Conservation (phyloP, 345 rosid species). For the Syzygium grande region DNA sequence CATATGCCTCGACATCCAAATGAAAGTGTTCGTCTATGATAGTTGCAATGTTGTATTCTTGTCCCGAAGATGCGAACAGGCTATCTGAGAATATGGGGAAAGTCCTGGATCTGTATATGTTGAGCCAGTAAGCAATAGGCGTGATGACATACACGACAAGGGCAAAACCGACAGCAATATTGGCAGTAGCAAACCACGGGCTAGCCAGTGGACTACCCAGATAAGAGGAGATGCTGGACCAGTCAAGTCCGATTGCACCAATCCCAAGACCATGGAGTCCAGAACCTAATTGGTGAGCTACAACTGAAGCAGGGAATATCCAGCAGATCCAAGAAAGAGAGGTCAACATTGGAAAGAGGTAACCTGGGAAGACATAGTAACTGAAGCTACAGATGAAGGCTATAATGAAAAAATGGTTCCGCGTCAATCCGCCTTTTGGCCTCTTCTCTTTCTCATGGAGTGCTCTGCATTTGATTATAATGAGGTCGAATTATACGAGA, state of each 20-base stretch:
- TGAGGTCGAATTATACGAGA: background rate
- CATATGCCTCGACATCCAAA: conserved; percentile 38
- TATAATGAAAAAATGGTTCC: conserved; percentile 52
- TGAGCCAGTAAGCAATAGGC: conserved; percentile 47
- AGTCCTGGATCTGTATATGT: conserved; percentile 43
- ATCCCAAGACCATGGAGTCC: conserved; percentile 55
- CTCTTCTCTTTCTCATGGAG: conserved; percentile 50
- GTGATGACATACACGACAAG: conserved; percentile 39
- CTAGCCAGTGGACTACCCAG: conserved; percentile 65
- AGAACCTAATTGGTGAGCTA: conserved; percentile 61
- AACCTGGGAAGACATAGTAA: conserved; percentile 53
- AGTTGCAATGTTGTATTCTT: conserved; percentile 41
- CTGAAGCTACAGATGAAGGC: conserved; percentile 53
- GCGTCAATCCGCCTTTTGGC: conserved; percentile 26
- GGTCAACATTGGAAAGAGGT: conserved; percentile 39
- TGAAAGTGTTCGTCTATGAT: conserved; percentile 42
- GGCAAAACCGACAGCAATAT: conserved; percentile 47
- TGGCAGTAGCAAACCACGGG: conserved; percentile 74
- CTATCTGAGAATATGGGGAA: conserved; percentile 68
- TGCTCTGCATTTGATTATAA: conserved; percentile 24
- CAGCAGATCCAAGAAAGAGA: conserved; percentile 68
- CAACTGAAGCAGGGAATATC: conserved; percentile 43
- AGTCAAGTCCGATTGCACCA: conserved; percentile 49
- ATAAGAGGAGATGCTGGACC: conserved; percentile 59
- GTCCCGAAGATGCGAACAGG: conserved; percentile 37